Evolutionary conservation across 108 stramenopile species (phyloP), one percentile per base, ranked within the genome.

Genomic region (Stephanodiscus triporus): DNA sequence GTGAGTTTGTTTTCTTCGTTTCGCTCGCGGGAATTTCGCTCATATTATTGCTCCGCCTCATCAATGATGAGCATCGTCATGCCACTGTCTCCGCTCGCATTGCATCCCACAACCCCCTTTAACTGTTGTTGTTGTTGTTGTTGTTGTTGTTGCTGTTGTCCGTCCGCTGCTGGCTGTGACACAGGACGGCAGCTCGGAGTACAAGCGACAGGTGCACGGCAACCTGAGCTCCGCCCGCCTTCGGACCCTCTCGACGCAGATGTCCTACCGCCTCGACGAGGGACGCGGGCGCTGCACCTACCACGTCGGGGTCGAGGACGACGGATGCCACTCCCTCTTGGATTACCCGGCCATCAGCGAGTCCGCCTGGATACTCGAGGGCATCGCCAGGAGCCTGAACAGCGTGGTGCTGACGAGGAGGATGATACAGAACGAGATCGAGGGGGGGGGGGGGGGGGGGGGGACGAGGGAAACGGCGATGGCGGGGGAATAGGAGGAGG

Each of bases 231-330:
- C 87, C 17, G 55, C 73, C 23, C 89, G 93, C 9, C 73, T 94
- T 36, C 91, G 89, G 14, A 88, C 91, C 6, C 81, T 94, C 37
- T 88, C 89, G 19, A 94, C 93, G 1, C 93, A 94, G 76, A 90
- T 94, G 91, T 89, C 88, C 17, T 94, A 79, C 74, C 88, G 93
- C 16, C 57, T 94, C 36, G 93, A 94, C 49, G 87, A 91, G 61
- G 93, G 91, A 4, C 66, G 75, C 48, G 94, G 94, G n/a, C 32
- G 51, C 27, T 89, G 90, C 72, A 66, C 75, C 22, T 95, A 95
- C 70, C 86, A 81, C 26, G 82, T 95, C 37, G 87, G 87, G 13
- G 91, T 95, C 5, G 94, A 95, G 77, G 94, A 95, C 51, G 85
- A 93, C 69, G 94, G 94, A 4, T 90, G 91, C 50, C 94, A 95